phyloP scores from a whole-genome alignment of 2,329 filamentous ascomycete genomes.

The Aspergillus sp. region DNA sequence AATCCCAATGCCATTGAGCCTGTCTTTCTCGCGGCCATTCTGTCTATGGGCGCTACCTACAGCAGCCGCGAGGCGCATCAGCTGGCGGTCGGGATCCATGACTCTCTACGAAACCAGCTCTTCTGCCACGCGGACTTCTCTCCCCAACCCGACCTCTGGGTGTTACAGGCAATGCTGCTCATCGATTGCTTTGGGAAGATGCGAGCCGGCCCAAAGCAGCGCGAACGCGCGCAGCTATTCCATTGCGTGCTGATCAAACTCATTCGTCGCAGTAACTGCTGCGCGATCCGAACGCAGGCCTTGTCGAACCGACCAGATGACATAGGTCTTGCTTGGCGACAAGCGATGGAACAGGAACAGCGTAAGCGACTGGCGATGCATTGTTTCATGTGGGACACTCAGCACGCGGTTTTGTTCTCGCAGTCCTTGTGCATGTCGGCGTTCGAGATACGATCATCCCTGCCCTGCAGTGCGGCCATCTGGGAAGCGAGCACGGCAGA shows the following conservation, averaged over 20 bases:
- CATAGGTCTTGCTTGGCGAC: slow-evolving; percentile 49
- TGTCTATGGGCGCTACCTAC: slow-evolving; percentile 63
- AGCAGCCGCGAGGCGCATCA: slow-evolving; percentile 58
- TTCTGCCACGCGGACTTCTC: slow-evolving; percentile 58
- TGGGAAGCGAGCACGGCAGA: slow-evolving; percentile 59
- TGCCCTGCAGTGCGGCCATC: slow-evolving; percentile 54
- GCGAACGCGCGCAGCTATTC: slow-evolving; percentile 62
- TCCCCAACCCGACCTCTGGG: slow-evolving; percentile 59
- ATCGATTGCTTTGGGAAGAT: slow-evolving; percentile 66
- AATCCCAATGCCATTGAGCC: slow-evolving; percentile 50
- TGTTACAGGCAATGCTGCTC: slow-evolving; percentile 59
- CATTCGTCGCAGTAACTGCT: slow-evolving; percentile 53
- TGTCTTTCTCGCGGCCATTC: slow-evolving; percentile 52
- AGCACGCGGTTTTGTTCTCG: slow-evolving; percentile 64
- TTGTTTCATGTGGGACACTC: slow-evolving; percentile 66
- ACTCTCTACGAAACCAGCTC: slow-evolving; percentile 58
- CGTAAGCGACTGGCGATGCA: slow-evolving; percentile 59
- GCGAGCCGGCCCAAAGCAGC: slow-evolving; percentile 60
- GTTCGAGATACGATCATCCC: slow-evolving; percentile 57
- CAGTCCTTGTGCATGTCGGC: slow-evolving; percentile 66
- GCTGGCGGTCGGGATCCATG: slow-evolving; percentile 61
- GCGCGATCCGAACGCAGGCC: slow-evolving; percentile 35
- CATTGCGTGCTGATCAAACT: slow-evolving; percentile 56
- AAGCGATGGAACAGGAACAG: slow-evolving; percentile 56
- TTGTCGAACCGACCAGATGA: slow-evolving; percentile 34